Evolutionary conservation across 2,329 filamentous ascomycete genomes (phyloP).

Genomic region (Pestalotiopsis sp.): DNA sequence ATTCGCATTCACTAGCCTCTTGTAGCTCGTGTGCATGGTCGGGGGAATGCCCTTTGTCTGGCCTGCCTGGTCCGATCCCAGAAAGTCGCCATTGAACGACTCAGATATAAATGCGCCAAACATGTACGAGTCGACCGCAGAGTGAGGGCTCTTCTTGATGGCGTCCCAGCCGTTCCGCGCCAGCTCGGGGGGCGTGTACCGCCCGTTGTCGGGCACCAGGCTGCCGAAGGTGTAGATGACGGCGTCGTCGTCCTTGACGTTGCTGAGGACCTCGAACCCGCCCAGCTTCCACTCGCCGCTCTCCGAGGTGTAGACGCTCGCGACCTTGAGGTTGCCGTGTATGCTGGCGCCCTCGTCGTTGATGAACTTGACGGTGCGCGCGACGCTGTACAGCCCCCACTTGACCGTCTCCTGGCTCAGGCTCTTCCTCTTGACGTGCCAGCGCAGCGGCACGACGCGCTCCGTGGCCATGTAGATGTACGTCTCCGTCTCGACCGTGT

Average conservation of each 20-base stretch:
- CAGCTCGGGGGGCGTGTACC: constrained; percentile 87
- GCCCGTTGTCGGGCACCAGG: constrained; percentile 79
- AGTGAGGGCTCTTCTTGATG: constrained; percentile 80
- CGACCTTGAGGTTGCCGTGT: constrained; percentile 82
- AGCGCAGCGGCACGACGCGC: constrained; percentile 80
- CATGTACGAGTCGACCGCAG: constrained; percentile 85
- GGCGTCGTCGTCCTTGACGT: constrained; percentile 93
- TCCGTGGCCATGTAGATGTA: constrained; percentile 98
- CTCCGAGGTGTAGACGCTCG: constrained; percentile 90
- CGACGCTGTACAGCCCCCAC: constrained; percentile 89
- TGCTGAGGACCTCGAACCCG: constrained; percentile 92
- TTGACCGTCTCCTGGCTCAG: constrained; percentile 90
- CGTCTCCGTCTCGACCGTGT: constrained; percentile 94
- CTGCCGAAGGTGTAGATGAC: constrained; percentile 83
- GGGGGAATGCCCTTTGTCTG: constrained; percentile 86
- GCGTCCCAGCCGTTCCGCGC: constrained; percentile 87
- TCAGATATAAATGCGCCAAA: constrained; percentile 86
- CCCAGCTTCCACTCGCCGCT: constrained; percentile 98
- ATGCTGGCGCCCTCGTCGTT: constrained; percentile 92
- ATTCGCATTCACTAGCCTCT: constrained; percentile 83
- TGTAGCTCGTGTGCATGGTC: constrained; percentile 89
- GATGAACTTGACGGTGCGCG: constrained; percentile 92
- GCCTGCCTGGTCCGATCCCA: constrained; percentile 75
- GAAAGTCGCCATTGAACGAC: constrained; percentile 86
- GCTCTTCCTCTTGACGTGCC: constrained; percentile 88